Base-by-base conservation (phyloP, 106 monocot species). In the Triglochin maritima region DNA sequence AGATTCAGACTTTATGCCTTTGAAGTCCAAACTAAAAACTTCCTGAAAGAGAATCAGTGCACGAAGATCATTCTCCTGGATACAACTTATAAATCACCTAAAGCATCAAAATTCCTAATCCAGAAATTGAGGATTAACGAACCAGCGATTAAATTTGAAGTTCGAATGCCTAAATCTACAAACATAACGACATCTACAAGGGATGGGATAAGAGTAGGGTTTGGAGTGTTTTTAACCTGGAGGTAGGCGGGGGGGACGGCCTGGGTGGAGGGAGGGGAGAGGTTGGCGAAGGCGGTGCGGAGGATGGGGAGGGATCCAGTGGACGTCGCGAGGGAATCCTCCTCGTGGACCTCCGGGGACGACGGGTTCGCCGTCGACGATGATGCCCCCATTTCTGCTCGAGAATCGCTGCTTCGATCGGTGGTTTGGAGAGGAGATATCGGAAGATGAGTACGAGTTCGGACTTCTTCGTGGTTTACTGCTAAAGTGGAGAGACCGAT, bases 291-390 rank as follows among this genome's bases (percentile, higher is more conserved):
- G 66, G 78, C 79, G 17, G 79, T 65, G 54, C 71, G 84, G 58
- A 96, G 90, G 61, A 62, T 50, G 14, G 81, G 72, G 46, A 91
- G 88, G 45, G 75, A 78, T 9, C 72, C 82, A n/a, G 91, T 84
- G 66, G 91, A 86, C 2, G 80, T 70, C 9, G 88, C 91, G 16
- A 86, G 62, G 17, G 88, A 73, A 69, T 98, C 96, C 59, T 86
- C 80, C 56, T 91, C 83, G 14, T 79, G 80, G 57, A 57, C 80
- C 51, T 81, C 85, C 44, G 47, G 47, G 11, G 74, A 65, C 13
- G 81, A 29, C 17, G 6, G 4, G 46, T 68, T 56, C 5, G 59
- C 59, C 50, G 65, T 79, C 5, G 94, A 89, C n/a, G 86, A 72
- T 2, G 89, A 78, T 2, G 85, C 85, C 4, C 94, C 94, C 94